These are phyloP conservation scores for Raphidocelis subcapitata DNA, from an alignment of 139 green algal genomes.

Conservation along the genomic window DNA sequence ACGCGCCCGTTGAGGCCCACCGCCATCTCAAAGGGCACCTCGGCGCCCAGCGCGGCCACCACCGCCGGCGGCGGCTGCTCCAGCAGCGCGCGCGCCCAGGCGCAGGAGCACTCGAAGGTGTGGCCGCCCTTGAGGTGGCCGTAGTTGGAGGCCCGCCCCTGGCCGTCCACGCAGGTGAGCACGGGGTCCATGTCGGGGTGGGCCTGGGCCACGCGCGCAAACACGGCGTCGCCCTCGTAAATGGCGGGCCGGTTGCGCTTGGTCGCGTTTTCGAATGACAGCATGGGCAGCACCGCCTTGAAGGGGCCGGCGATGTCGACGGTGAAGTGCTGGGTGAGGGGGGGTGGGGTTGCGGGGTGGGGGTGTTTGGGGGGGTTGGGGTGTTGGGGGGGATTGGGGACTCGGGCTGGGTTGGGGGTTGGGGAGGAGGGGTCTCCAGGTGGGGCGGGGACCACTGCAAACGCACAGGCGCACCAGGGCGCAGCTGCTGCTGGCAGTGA, in stretches of 20 bases:
- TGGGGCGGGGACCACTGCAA: neutral
- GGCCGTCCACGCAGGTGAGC: constrained; percentile 67
- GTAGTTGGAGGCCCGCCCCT: constrained; percentile 62
- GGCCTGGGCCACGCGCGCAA: constrained; percentile 63
- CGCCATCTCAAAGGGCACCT: constrained; percentile 75
- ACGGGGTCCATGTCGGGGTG: constrained; percentile 65
- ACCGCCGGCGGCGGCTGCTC: constrained; percentile 41
- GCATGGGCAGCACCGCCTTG: constrained; percentile 64
- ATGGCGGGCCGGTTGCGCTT: constrained; percentile 74
- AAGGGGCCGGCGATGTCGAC: constrained; percentile 82
- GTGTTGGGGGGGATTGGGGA: neutral
- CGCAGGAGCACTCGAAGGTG: constrained; percentile 32
- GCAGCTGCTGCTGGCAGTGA: neutral
- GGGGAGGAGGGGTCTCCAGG: neutral
- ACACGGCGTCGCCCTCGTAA: constrained; percentile 70
- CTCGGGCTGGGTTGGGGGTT: neutral
- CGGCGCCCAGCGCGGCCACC: constrained; percentile 50
- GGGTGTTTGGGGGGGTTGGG: too few relatives aligned
- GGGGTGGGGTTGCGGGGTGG: too few relatives aligned
- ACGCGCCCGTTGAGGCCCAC: constrained; percentile 78
- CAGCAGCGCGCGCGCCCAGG: constrained; percentile 55
- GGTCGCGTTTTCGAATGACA: constrained; percentile 84
- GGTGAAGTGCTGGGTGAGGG: constrained; percentile 49
- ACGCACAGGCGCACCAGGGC: neutral
- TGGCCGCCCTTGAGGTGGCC: constrained; percentile 67